Conservation (phyloP, 2,329 filamentous ascomycete species). For the Elsinoe batatas region DNA sequence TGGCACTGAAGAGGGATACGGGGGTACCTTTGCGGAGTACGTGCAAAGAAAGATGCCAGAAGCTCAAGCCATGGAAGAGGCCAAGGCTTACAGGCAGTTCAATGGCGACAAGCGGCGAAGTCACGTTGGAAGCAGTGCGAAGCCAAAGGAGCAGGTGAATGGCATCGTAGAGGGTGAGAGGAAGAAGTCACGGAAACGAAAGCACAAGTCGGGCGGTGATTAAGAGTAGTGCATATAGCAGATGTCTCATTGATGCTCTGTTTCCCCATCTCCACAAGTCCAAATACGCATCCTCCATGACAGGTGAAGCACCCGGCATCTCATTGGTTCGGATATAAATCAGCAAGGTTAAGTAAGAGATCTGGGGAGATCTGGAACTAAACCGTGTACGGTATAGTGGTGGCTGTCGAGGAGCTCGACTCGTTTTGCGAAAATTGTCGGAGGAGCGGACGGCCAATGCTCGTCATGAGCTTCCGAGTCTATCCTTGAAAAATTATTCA, state of each 20-base stretch:
- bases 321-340: not conserved
- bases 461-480: constrained; percentile 4
- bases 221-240: not conserved
- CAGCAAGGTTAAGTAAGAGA: not conserved
- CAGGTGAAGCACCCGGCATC: not conserved
- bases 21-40: constrained; percentile 31
- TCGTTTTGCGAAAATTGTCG: not conserved
- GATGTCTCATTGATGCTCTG: not conserved
- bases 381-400: not conserved
- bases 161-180: constrained; percentile 4
- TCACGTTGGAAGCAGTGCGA: not conserved
- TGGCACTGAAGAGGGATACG: constrained; percentile 47
- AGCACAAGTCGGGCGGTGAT: not conserved
- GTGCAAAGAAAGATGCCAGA: constrained; percentile 20
- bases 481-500: constrained; percentile 9
- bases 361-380: constrained; percentile 3
- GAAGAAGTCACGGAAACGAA: constrained; percentile 6
- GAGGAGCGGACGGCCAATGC: not conserved
- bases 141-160: not conserved
- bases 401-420: not conserved
- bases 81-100: not conserved
- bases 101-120: not conserved
- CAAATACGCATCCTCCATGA: not conserved
- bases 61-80: constrained; percentile 20
- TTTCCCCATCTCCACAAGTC: not conserved